Evolutionary conservation across 306 rosid species (phyloP), one percentile per base, ranked within the genome.

Genomic region (Cucurbita pepo): DNA sequence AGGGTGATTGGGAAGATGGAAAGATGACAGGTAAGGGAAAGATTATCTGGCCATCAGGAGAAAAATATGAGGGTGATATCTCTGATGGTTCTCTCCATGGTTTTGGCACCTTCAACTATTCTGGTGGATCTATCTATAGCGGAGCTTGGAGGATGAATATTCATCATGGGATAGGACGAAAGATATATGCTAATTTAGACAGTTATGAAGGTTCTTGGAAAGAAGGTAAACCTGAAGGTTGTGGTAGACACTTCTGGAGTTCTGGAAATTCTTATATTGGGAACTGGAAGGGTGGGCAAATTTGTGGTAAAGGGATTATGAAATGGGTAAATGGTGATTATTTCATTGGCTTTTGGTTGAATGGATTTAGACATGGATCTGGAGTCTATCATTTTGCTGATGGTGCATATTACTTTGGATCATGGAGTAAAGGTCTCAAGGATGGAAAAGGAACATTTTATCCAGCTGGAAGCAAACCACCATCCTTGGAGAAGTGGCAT

Each of bases 401-500:
- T 73, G 95, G 99, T 21, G 96, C 87, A 50, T 83, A 85, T 81
- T 94, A 91, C 83, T 74, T 87, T 64, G 99, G 99, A 73, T 86
- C 83, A 30, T 94, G 99, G 99, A 84, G 95, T 82, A 83, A 66
- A 61, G 96, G 85, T 45, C 82, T 91, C 74, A 94, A 94, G 82
- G 99, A 94, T 83, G 99, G 99, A 50, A 91, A 86, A 78, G 99
- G 99, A 73, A 86, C 85, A 10, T 85, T 89, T 83, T 94, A 89
- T 86, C 97, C 97, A 34, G 67, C 80, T 11, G 99, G 96, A 54
- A 80, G 82, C 73, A 87, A 83, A 80, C 86, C 86, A 77, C 95
- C 88, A 7, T 72, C 88, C 73, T 60, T 89, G 67, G 87, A 78
- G 84, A 89, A 76, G 76, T 86, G 84, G 89, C 67, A 76, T 72